phyloP scores from a whole-genome alignment of 2,329 filamentous ascomycete species.

The Sporothrix phasma region DNA sequence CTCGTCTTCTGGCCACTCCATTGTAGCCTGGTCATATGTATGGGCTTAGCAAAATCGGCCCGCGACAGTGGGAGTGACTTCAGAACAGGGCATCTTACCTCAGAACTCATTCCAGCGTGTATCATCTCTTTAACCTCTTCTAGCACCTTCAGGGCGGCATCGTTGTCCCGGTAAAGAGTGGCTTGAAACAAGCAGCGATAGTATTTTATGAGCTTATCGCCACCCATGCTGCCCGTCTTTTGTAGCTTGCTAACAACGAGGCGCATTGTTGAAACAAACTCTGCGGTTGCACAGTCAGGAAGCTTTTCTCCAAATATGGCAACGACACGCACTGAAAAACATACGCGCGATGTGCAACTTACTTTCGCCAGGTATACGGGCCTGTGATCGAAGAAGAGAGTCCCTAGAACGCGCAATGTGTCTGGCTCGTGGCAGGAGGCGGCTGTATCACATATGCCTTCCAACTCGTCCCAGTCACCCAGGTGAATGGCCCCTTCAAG shows the following conservation, averaged over 20 bases:
- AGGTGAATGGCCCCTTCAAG: slow-evolving; percentile 65
- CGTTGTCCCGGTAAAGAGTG: slow-evolving; percentile 47
- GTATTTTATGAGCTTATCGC: slow-evolving; percentile 59
- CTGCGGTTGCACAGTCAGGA: slow-evolving; percentile 25
- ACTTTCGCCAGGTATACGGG: slow-evolving; percentile 24
- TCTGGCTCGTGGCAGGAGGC: slow-evolving; percentile 33
- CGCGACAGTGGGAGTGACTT: neutral
- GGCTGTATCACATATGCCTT: slow-evolving; percentile 46
- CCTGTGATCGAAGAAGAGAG: slow-evolving; percentile 45
- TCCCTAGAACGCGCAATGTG: slow-evolving; percentile 58
- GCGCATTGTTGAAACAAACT: slow-evolving; percentile 45
- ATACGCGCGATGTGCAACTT: neutral
- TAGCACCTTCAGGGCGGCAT: slow-evolving; percentile 48
- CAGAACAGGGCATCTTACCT: neutral
- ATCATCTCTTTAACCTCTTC: slow-evolving; percentile 51
- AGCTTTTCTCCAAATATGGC: too few relatives aligned
- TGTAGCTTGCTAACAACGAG: slow-evolving; percentile 62
- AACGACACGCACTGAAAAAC: neutral
- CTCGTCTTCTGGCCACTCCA: slow-evolving; percentile 54
- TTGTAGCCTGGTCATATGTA: slow-evolving; percentile 26
- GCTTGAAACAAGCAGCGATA: slow-evolving; percentile 67
- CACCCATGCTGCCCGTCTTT: slow-evolving; percentile 45
- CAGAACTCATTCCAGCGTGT: slow-evolving; percentile 24
- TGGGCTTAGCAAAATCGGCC: neutral
- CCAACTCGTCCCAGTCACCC: slow-evolving; percentile 56